Base-by-base conservation (phyloP, 768 basidiomycete species). In the Panaeolus papilionaceus region DNA sequence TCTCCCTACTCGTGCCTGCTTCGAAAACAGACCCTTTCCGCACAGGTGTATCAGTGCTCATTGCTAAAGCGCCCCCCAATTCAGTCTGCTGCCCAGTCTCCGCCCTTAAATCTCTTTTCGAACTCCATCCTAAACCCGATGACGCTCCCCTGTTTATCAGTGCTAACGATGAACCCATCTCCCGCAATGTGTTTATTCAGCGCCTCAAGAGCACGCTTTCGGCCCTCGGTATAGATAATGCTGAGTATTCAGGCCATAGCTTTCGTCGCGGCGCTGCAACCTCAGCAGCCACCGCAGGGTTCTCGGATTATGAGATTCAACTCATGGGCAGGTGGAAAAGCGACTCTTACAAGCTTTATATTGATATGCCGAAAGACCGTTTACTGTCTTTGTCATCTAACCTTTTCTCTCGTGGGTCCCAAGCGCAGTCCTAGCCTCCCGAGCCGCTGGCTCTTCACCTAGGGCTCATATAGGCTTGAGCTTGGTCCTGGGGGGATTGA, bases 21-120 rank as follows among this genome's bases (percentile, higher is more conserved):
- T 81, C 80, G 0, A 81, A 81, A 65, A 81, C 79, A 11, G 76
- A 81, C 69, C 80, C 78, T 4, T 81, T 80, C 64, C 71, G 77
- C 20, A 65, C 54, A n/a, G 67, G 58, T 45, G 64, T 63, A 11
- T 62, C 65, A 0, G 66, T 69, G n/a, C 38, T 64, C 12, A 63
- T 69, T 12, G 42, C 68, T 4, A 39, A 38, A 18, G 65, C 68
- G 5, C 68, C 65, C 16, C 4, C 8, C 1, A 33, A n/a, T 0
- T 20, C 26, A 20, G 5, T 40, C 1, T 44, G 62, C 5, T 66
- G 68, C 28, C 49, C 68, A 5, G 66, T 69, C 5, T 8, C 54
- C 4, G 68, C 68, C 4, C 33, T 69, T 1, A 42, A 64, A 11
- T 6, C 38, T 10, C 51, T 66, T 1, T 66, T 66, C 45, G 7